A percentile compares a stretch with the other conserved stretches of the same genome.
These are phyloP conservation scores for Fusarium chlamydosporum DNA, from an alignment of 2,329 filamentous ascomycete genomes.

Conservation along the genomic window DNA sequence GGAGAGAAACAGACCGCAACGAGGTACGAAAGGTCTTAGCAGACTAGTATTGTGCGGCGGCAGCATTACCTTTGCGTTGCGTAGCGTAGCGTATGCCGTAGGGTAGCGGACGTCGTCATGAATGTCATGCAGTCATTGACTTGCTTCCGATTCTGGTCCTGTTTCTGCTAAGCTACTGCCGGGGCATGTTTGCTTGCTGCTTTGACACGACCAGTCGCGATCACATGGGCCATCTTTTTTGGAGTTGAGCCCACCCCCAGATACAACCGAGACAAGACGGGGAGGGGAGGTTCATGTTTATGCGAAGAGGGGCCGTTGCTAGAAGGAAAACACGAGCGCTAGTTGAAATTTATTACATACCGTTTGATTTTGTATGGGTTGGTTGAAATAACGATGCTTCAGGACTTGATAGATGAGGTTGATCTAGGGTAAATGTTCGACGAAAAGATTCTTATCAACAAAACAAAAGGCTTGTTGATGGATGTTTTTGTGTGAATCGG, in stretches of 20 bases:
- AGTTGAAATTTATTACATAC: constrained; percentile 23
- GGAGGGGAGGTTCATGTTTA: constrained; percentile 14
- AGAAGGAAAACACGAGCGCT: not conserved
- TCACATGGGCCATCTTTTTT: constrained; percentile 45
- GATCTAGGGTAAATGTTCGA: constrained; percentile 6
- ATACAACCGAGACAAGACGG: constrained; percentile 36
- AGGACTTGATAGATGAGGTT: not conserved
- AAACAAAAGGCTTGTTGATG: constrained; percentile 30
- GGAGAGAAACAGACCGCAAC: constrained; percentile 22
- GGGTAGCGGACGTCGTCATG: constrained; percentile 30
- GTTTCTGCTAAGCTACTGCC: constrained; percentile 26
- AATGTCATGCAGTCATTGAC: constrained; percentile 48
- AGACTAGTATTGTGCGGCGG: constrained; percentile 9
- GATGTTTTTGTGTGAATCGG: constrained; percentile 45
- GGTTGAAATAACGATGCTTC: not conserved
- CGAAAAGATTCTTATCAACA: constrained; percentile 12
- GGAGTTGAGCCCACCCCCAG: constrained; percentile 45
- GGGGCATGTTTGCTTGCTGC: constrained; percentile 40
- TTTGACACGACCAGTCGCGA: constrained; percentile 41
- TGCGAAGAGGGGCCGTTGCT: constrained; percentile 16
- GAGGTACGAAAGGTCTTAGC: constrained; percentile 22
- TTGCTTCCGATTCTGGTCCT: constrained; percentile 23
- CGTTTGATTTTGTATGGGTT: constrained; percentile 4
- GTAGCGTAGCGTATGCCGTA: constrained; percentile 1
- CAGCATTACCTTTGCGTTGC: constrained; percentile 12